phyloP scores from a whole-genome alignment of 2,329 filamentous ascomycete species.

The Claviceps sorghi region DNA sequence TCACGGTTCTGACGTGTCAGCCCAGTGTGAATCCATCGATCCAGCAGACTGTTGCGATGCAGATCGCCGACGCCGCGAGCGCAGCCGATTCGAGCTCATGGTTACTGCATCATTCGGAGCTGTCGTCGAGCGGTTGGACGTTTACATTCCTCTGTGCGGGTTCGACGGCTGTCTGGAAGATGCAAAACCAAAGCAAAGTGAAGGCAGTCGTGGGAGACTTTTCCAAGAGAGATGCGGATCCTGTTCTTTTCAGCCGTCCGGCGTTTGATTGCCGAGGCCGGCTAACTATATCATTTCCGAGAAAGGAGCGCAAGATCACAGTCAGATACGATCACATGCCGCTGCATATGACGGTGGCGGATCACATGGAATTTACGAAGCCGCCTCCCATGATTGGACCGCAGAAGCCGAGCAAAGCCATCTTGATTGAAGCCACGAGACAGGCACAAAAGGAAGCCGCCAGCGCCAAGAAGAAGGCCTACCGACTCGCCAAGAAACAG shows the following conservation, averaged over 20 bases:
- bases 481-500: slow-evolving; percentile 14
- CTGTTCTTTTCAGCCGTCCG: slow-evolving; percentile 31
- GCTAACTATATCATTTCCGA: slow-evolving; percentile 34
- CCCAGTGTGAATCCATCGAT: slow-evolving; percentile 31
- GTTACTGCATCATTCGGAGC: slow-evolving; percentile 29
- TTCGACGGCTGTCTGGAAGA: slow-evolving; percentile 36
- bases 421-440: slow-evolving; percentile 1
- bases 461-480: slow-evolving; percentile 12
- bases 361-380: slow-evolving; percentile 32
- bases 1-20: slow-evolving; percentile 34
- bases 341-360: slow-evolving; percentile 39
- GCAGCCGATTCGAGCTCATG: slow-evolving; percentile 34
- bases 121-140: slow-evolving; percentile 34
- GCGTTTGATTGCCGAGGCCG: slow-evolving; percentile 45
- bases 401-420: slow-evolving; percentile 10
- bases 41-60: slow-evolving; percentile 34
- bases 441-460: slow-evolving; percentile 14
- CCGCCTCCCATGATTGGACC: slow-evolving; percentile 25
- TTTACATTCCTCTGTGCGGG: slow-evolving; percentile 39
- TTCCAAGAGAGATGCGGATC: slow-evolving; percentile 32
- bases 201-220: slow-evolving; percentile 33
- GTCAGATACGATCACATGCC: slow-evolving; percentile 43
- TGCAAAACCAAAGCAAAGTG: slow-evolving; percentile 27
- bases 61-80: slow-evolving; percentile 30
- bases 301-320: slow-evolving; percentile 29